Base-by-base conservation (phyloP, 108 stramenopile species). In the Fistulifera solaris region DNA sequence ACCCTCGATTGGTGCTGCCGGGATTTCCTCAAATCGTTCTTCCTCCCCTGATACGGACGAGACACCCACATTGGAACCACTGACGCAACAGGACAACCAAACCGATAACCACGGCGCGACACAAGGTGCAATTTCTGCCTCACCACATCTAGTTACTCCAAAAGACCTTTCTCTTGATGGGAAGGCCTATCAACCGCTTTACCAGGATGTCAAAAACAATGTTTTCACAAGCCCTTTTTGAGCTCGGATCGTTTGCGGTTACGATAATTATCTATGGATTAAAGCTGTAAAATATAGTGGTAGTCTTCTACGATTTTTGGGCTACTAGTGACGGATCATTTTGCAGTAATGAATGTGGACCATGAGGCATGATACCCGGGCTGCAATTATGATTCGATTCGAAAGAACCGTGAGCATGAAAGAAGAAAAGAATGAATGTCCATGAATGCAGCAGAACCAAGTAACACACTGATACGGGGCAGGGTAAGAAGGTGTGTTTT, bases 401-500 rank as follows among this genome's bases (percentile, higher is more conserved):
- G n/a, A n/a, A n/a, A 62, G 78, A 85, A 21, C 69, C 65, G 60
- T 91, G 89, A 18, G 85, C 83, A 62, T 91, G 89, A 46, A 87
- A 83, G 31, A 91, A 77, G 21, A 91, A 50, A 40, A 91, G 44
- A 38, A 78, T 71, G 62, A 91, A 87, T 25, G 89, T 81, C 89
- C 89, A 91, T 18, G 73, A 19, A 54, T 91, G 89, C 19, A 91
- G 59, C 42, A 87, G 48, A 3, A 81, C 27, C 25, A 91, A 45
- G 42, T 91, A 91, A 18, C 76, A n/a, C 44, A 91, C 67, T 35
- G 8, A 6, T 6, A 35, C 3, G 31, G 31, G 31, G 8, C 6
- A 6, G 31, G 31, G 31, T 35, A 8, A 35, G 31, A 35, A 35
- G 31, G 8, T 6, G 3, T 35, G 31, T 35, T 8, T 8, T 6